Percentiles rank a stretch among this genome's conserved stretches.
These are phyloP conservation scores for Asterophora parasitica DNA, from an alignment of 768 basidiomycete genomes.

Conservation along the genomic window DNA sequence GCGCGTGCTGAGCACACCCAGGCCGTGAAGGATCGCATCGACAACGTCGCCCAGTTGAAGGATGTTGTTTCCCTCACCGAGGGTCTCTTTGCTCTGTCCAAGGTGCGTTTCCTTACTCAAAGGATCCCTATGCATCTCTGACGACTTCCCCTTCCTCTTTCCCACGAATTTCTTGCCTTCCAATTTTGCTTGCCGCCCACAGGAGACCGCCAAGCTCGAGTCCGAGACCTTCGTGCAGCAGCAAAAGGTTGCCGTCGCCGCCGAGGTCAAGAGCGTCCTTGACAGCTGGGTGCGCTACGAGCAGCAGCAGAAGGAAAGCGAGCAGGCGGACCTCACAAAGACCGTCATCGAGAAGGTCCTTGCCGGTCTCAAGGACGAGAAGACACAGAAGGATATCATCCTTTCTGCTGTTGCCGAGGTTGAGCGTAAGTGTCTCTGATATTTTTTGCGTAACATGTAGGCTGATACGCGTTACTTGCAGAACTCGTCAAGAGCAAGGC, in stretches of 20 bases:
- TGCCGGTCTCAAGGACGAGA: slow-evolving; percentile 78
- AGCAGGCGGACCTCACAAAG: slow-evolving; percentile 90
- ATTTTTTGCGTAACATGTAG: not conserved
- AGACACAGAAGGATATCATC: slow-evolving; percentile 83
- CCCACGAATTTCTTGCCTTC: not conserved
- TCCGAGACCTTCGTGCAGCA: slow-evolving; percentile 83
- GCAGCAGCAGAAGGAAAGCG: slow-evolving; percentile 93
- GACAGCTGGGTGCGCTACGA: slow-evolving; percentile 99
- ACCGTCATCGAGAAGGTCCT: slow-evolving; percentile 86
- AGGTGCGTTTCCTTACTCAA: slow-evolving; percentile 44
- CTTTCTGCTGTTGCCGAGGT: slow-evolving; percentile 78
- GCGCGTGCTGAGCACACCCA: slow-evolving; percentile 88
- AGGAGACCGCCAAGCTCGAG: slow-evolving; percentile 94
- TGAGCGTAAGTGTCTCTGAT: slow-evolving; percentile 66
- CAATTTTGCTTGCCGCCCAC: too few species aligned
- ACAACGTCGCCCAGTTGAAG: slow-evolving; percentile 89
- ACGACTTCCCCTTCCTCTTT: not conserved
- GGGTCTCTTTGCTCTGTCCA: slow-evolving; percentile 87
- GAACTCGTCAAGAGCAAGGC: slow-evolving; percentile 91
- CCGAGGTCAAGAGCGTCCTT: slow-evolving; percentile 90
- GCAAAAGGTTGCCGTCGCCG: slow-evolving; percentile 81
- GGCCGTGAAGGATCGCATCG: slow-evolving; percentile 90
- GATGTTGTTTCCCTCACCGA: slow-evolving; percentile 91
- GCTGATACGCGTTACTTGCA: slow-evolving; percentile 24
- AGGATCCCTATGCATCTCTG: not conserved